phyloP scores from a whole-genome alignment of 805 yeast species.

The Candida ovalis region DNA sequence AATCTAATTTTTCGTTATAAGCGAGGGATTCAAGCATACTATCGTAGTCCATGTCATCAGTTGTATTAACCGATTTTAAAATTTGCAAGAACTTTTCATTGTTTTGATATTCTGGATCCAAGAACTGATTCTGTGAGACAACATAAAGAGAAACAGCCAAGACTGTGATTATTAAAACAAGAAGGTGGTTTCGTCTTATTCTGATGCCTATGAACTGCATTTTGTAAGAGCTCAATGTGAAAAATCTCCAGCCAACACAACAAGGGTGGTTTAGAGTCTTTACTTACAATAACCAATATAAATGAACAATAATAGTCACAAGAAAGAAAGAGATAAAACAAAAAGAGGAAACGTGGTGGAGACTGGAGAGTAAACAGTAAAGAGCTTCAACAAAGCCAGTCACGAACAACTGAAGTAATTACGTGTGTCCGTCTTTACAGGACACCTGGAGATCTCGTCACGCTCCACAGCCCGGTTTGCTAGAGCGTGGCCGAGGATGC shows the following conservation, averaged over 20 bases:
- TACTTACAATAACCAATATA: too few relatives aligned
- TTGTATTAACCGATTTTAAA: neutral
- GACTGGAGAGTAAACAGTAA: too few relatives aligned
- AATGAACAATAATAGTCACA: too few relatives aligned
- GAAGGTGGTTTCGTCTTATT: neutral
- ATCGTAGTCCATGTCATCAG: constrained; percentile 1
- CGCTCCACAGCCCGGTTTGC: too few relatives aligned
- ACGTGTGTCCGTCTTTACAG: too few relatives aligned
- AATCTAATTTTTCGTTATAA: neutral
- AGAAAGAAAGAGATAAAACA: too few relatives aligned
- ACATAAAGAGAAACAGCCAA: neutral
- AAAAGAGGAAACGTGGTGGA: too few relatives aligned
- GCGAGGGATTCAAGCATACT: neutral
- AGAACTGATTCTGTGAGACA: neutral
- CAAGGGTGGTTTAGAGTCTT: too few relatives aligned
- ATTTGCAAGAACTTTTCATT: neutral
- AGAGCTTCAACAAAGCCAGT: too few relatives aligned
- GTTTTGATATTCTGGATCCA: neutral
- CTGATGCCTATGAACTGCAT: constrained; percentile 1
- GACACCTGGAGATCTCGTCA: too few relatives aligned
- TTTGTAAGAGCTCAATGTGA: neutral
- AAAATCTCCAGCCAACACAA: neutral
- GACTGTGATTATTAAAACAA: neutral
- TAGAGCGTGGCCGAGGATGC: too few relatives aligned
- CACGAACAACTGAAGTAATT: too few relatives aligned